Evolutionary conservation across 108 stramenopile species (phyloP).

Genomic region (Craspedostauros australis): DNA sequence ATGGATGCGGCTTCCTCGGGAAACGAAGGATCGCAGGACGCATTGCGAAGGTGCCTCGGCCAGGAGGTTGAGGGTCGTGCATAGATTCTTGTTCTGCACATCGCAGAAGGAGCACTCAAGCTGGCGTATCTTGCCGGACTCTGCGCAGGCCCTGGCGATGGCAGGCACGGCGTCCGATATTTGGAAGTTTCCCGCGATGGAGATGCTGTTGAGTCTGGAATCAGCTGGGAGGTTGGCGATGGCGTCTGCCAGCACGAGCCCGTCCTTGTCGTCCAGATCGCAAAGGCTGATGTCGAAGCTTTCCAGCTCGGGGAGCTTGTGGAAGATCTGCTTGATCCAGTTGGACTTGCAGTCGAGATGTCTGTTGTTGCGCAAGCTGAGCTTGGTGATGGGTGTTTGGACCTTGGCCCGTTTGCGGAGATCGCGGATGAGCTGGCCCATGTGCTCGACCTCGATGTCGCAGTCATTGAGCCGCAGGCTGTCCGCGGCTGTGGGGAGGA

Average conservation of each 20-base stretch:
- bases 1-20: constrained; percentile 13
- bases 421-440: constrained; percentile 1
- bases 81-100: constrained; percentile 11
- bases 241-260: constrained; percentile 2
- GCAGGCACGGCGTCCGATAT: constrained; percentile 4
- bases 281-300: constrained; percentile 23
- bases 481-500: constrained; percentile 6
- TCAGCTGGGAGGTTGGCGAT: no score
- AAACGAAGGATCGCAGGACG: constrained; percentile 6
- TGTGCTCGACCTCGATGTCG: constrained; percentile 13
- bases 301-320: constrained; percentile 6
- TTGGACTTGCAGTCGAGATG: constrained; percentile 6
- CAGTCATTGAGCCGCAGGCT: constrained; percentile 18
- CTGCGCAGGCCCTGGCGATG: constrained; percentile 5
- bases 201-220: constrained; percentile 3
- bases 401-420: no score
- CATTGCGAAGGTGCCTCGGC: constrained; percentile 9
- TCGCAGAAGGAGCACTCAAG: constrained; percentile 30
- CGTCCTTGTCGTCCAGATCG: constrained; percentile 20
- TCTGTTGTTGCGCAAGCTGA: constrained; percentile 21
- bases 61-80: constrained; percentile 9
- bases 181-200: constrained; percentile 28
- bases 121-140: background rate
- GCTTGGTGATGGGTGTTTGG: no score
- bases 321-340: constrained; percentile 6